Conservation (phyloP, 1,139 yeast species). For the Taphrina flavorubra region DNA sequence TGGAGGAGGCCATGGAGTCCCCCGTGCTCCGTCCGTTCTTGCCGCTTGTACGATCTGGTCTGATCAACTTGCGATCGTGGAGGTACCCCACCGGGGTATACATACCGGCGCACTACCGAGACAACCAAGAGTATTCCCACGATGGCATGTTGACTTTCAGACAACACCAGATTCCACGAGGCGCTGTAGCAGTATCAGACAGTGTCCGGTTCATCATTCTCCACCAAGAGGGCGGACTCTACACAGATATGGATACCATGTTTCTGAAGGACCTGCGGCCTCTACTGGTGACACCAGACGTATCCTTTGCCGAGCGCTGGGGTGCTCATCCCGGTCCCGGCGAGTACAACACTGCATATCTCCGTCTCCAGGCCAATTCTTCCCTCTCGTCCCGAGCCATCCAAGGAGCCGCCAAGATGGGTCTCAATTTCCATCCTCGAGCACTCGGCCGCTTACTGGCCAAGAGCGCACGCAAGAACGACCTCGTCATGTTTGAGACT, state of each 20-base stretch:
- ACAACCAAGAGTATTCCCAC: slow-evolving; percentile 7
- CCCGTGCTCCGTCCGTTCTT: slow-evolving; percentile 23
- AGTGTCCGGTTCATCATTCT: slow-evolving; percentile 34
- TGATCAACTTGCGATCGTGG: slow-evolving; percentile 29
- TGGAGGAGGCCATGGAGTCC: slow-evolving; percentile 19
- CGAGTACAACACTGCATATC: slow-evolving; percentile 41
- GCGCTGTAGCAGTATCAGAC: slow-evolving; percentile 38
- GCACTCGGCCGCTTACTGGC: slow-evolving; percentile 36
- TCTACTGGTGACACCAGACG: slow-evolving; percentile 24
- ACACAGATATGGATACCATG: slow-evolving; percentile 40
- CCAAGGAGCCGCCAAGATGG: slow-evolving; percentile 36
- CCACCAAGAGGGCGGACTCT: slow-evolving; percentile 37
- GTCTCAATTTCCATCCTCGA: slow-evolving; percentile 38
- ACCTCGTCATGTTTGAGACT: slow-evolving; percentile 39
- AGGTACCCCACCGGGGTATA: slow-evolving; percentile 22
- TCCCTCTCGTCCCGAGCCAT: slow-evolving; percentile 35
- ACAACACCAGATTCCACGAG: slow-evolving; percentile 33
- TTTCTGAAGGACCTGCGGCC: slow-evolving; percentile 35
- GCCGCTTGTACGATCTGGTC: slow-evolving; percentile 20
- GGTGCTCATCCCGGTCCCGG: slow-evolving; percentile 28
- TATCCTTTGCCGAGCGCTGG: slow-evolving; percentile 38
- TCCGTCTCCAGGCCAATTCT: slow-evolving; percentile 32
- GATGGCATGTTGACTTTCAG: slow-evolving; percentile 14
- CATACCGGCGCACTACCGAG: slow-evolving; percentile 27
- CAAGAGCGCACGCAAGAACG: slow-evolving; percentile 13